phyloP scores from a whole-genome alignment of 2,329 filamentous ascomycete species.

The Fusarium mangiferae region DNA sequence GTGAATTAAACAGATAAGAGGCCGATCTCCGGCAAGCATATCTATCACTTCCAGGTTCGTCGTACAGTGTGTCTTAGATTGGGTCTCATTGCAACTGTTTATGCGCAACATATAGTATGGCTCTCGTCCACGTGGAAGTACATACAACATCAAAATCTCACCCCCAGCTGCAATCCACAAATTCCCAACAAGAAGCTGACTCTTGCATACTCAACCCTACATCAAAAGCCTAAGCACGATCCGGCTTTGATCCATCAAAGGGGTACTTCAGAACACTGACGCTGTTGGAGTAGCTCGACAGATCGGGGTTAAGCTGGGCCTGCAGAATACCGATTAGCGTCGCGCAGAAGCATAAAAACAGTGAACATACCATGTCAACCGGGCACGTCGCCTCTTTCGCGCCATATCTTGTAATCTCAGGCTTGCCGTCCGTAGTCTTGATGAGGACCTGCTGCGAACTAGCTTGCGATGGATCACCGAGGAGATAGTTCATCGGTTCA shows the following conservation, averaged over 20 bases:
- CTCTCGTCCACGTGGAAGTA: neutral
- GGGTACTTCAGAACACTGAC: neutral
- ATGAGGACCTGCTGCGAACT: neutral
- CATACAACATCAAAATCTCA: neutral
- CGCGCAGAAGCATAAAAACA: fast-evolving
- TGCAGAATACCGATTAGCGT: neutral
- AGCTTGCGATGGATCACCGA: neutral
- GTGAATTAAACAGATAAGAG: neutral
- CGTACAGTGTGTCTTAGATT: neutral
- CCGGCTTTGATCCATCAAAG: neutral
- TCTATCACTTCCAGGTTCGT: too few relatives aligned
- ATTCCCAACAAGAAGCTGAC: too few relatives aligned
- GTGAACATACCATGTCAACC: neutral
- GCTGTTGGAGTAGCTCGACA: neutral
- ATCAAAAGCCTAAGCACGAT: neutral
- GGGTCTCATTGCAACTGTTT: neutral
- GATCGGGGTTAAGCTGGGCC: neutral
- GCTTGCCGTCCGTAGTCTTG: neutral
- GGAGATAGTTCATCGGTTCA: neutral
- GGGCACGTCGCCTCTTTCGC: neutral
- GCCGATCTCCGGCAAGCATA: too few relatives aligned
- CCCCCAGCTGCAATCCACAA: neutral
- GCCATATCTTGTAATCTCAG: neutral
- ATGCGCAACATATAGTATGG: too few relatives aligned
- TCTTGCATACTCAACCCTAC: too few relatives aligned